Percentiles rank a stretch among this genome's conserved stretches.
These are phyloP conservation scores for Phenoliferia sp. DNA, from an alignment of 1,284 basidiomycete species.

Conservation along the genomic window DNA sequence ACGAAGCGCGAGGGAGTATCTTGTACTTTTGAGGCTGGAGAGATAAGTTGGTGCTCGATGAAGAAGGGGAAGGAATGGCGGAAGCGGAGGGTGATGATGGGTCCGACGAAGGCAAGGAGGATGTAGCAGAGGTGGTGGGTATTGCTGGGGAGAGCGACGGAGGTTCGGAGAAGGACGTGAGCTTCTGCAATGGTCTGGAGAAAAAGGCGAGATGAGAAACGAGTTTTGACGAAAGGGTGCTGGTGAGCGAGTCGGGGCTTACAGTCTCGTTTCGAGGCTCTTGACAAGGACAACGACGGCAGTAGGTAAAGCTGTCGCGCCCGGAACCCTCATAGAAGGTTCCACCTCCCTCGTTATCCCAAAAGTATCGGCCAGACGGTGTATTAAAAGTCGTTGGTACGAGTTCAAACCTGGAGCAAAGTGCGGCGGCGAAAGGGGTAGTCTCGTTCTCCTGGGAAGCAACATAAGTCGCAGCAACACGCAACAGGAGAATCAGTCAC, in stretches of 20 bases:
- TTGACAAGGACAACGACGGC: slow-evolving; percentile 35
- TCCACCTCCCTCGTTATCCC: slow-evolving; percentile 35
- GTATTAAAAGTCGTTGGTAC: slow-evolving; percentile 36
- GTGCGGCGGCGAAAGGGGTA: slow-evolving; percentile 28
- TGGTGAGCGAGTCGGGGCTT: neutral
- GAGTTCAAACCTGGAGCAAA: slow-evolving; percentile 34
- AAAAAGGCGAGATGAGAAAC: neutral
- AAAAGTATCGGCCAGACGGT: slow-evolving; percentile 35
- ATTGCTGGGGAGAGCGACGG: slow-evolving; percentile 8
- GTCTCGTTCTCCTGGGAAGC: slow-evolving; percentile 19
- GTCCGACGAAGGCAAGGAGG: neutral
- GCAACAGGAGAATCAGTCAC: no score
- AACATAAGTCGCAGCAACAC: neutral
- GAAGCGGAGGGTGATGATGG: neutral
- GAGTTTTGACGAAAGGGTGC: no score
- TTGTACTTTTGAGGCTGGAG: slow-evolving; percentile 19
- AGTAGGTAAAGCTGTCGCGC: neutral
- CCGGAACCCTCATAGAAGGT: slow-evolving; percentile 1
- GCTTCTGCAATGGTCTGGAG: slow-evolving; percentile 18
- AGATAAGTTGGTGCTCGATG: neutral
- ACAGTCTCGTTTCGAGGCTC: slow-evolving; percentile 19
- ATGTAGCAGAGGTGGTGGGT: neutral
- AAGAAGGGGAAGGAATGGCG: neutral
- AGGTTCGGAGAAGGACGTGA: slow-evolving; percentile 1
- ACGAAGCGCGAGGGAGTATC: slow-evolving; percentile 29